These are phyloP conservation scores for Ganoderma sinense DNA, from an alignment of 1,284 basidiomycete genomes.

Conservation along the genomic window DNA sequence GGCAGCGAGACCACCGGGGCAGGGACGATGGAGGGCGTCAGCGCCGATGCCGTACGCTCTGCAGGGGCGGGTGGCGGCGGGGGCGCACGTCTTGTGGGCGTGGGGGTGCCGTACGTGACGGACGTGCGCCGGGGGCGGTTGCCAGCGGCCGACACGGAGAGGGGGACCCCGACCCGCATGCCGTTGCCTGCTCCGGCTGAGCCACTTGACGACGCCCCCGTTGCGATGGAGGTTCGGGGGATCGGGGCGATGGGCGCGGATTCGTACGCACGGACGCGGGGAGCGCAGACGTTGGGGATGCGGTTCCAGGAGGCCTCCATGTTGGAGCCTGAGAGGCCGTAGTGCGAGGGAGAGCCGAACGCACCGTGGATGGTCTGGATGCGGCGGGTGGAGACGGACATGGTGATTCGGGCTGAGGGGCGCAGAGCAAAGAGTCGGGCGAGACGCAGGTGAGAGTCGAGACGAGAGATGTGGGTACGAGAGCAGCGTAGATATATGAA, in stretches of 20 bases:
- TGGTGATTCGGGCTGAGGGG: slow-evolving; percentile 9
- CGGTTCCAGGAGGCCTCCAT: slow-evolving; percentile 37
- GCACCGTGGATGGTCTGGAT: slow-evolving; percentile 39
- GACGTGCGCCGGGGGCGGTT: slow-evolving; percentile 22
- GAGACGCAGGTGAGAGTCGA: not conserved
- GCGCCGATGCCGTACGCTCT: slow-evolving; percentile 24
- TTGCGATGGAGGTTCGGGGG: slow-evolving; percentile 27
- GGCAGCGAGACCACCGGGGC: slow-evolving; percentile 13
- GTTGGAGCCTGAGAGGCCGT: slow-evolving; percentile 22
- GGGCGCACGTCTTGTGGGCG: slow-evolving; percentile 30
- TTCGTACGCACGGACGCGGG: slow-evolving; percentile 23
- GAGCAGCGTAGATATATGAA: slow-evolving; percentile 11
- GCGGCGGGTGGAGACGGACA: slow-evolving; percentile 40
- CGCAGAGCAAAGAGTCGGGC: not conserved
- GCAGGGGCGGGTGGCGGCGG: slow-evolving; percentile 30
- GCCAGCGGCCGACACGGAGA: slow-evolving; percentile 18
- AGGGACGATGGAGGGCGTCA: slow-evolving; percentile 14
- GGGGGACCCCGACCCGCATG: not conserved
- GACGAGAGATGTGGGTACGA: not conserved
- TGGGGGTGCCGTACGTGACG: slow-evolving; percentile 25
- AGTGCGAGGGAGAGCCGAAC: slow-evolving; percentile 34
- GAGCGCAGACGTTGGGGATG: slow-evolving; percentile 37
- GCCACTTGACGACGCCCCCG: slow-evolving; percentile 12
- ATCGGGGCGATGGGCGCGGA: slow-evolving; percentile 17
- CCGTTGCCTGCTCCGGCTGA: slow-evolving; percentile 7